Percentiles rank a stretch among this genome's conserved stretches.
Conservation (phyloP, 2,329 filamentous ascomycete genomes). For the Bipolaris cookei region DNA sequence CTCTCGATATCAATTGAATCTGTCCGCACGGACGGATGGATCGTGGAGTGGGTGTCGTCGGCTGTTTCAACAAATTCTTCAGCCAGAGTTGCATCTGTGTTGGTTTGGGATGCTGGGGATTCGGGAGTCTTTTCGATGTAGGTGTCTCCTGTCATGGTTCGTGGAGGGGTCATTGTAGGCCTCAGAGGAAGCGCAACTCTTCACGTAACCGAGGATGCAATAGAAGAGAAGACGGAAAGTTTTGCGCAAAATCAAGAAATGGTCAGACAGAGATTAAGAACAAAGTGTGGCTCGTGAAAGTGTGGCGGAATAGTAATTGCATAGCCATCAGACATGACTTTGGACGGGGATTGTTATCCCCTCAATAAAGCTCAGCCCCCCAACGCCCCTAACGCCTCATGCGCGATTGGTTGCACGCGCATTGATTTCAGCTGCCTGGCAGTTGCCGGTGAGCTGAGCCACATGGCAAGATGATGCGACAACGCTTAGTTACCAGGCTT, state of each 20-base stretch:
- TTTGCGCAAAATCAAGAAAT: constrained; percentile 14
- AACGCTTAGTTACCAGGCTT: constrained; percentile 23
- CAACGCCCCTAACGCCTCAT: constrained; percentile 23
- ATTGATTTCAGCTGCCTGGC: constrained; percentile 17
- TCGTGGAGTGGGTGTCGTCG: constrained; percentile 25
- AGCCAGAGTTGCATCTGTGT: constrained; percentile 36
- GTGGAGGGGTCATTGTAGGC: constrained; percentile 35
- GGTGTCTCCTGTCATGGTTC: constrained; percentile 44
- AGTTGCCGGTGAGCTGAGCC: constrained; percentile 32
- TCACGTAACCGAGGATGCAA: constrained; percentile 14
- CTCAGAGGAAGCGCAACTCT: constrained; percentile 1
- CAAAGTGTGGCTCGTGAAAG: constrained; percentile 31
- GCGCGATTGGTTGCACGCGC: constrained; percentile 21
- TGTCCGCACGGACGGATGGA: constrained; percentile 16
- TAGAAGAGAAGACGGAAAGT: constrained; percentile 7
- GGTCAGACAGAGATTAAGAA: constrained; percentile 26
- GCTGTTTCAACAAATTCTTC: constrained; percentile 44
- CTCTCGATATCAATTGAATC: constrained; percentile 21
- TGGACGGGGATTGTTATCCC: constrained; percentile 10
- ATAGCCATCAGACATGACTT: constrained; percentile 8
- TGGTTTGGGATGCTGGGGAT: constrained; percentile 38
- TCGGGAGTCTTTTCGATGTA: constrained; percentile 32
- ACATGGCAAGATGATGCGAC: constrained; percentile 14
- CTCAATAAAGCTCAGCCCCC: constrained; percentile 24
- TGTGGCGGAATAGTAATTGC: constrained; percentile 32